A percentile compares a stretch with the other conserved stretches of the same genome.
Conservation (phyloP, 306 rosid species). For the Malus fusca region DNA sequence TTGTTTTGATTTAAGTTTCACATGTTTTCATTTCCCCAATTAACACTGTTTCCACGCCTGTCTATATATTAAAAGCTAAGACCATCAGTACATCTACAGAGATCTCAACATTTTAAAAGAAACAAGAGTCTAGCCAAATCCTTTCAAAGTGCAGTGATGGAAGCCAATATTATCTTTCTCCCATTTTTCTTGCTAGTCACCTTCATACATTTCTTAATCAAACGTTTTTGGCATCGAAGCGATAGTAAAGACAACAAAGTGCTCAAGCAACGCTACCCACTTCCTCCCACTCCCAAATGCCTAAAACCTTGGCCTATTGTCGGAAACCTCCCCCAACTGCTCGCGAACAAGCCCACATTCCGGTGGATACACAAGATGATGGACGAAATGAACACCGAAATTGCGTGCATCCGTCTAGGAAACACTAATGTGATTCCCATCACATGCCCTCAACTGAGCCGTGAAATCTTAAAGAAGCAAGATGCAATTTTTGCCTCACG, state of each 20-base stretch:
- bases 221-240: background rate
- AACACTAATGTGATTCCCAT: constrained; percentile 29
- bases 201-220: background rate
- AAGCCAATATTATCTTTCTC: background rate
- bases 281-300: background rate
- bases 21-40: no score
- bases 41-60: no score
- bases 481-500: constrained; percentile 32
- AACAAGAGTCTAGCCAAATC: no score
- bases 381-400: constrained; percentile 24
- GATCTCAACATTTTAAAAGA: no score
- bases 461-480: constrained; percentile 27
- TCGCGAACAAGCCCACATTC: background rate
- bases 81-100: no score
- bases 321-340: background rate
- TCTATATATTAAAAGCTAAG: no score
- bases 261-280: background rate
- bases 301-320: background rate
- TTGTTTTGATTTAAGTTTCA: no score
- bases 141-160: background rate
- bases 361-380: constrained; percentile 29
- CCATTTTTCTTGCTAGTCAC: background rate
- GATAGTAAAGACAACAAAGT: background rate
- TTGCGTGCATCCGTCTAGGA: constrained; percentile 34
- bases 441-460: constrained; percentile 10